Base-by-base conservation (phyloP, 1,284 basidiomycete genomes). In the Takashimella koratensis region DNA sequence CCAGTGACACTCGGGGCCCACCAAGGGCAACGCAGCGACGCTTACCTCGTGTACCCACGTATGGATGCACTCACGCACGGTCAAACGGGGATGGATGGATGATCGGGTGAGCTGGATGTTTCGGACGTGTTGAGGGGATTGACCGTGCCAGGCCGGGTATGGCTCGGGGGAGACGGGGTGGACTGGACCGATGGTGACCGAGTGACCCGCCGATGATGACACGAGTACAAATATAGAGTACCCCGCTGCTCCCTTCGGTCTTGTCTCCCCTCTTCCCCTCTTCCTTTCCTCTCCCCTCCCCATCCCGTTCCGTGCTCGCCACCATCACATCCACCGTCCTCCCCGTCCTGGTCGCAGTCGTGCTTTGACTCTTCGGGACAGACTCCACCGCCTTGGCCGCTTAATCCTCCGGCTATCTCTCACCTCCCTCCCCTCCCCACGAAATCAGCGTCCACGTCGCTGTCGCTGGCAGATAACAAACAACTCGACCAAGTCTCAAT, bases 201-300 rank as follows among this genome's bases (percentile, higher is more conserved):
- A 36, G 30, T 36, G 30, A n/a, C n/a, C n/a, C n/a, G n/a, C n/a
- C n/a, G n/a, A n/a, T 23, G 45, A 19, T 26, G 30, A 26, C 22
- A 47, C 45, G 45, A 19, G 27, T 47, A 36, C 45, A 47, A 30
- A 47, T 36, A 20, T 47, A 47, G 39, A 21, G 25, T 20, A 23
- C 4, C 23, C 36, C n/a, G 8, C 39, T 11, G 23, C 21, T 5
- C 8, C 30, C 23, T 36, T 42, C 36, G 6, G 36, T 49, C 47
- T 39, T 41, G 13, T 19, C 27, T 39, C 39, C 30, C 26, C 19
- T 47, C 19, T 46, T 27, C 26, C 22, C 40, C 36, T 40, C 47
- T 23, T 30, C 21, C 25, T 13, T 16, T 23, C 36, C 24, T 16
- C 22, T 20, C 47, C 20, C 39, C 26, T 6, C 36, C 36, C n/a